Evolutionary conservation across 2,329 filamentous ascomycete species (phyloP).

Genomic region (Trichoderma atrobrunneum): DNA sequence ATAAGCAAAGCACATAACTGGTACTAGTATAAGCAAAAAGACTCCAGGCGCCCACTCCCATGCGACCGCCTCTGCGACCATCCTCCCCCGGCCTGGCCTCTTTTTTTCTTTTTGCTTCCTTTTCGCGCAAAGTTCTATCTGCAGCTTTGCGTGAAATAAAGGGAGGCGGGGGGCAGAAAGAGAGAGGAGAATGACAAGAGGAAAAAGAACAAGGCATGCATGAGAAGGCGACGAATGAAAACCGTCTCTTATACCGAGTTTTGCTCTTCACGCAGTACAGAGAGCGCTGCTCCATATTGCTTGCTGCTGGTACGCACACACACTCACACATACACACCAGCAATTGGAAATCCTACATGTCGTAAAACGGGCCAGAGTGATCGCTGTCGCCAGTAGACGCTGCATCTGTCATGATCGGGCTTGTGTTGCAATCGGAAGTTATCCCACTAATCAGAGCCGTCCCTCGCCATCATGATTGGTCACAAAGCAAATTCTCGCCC

Average conservation of each 20-base stretch:
- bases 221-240: background rate
- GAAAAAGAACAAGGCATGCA: background rate
- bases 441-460: background rate
- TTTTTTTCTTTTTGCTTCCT: background rate
- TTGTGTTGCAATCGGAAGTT: constrained; percentile 13
- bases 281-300: background rate
- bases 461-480: background rate
- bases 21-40: background rate
- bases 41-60: background rate
- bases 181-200: background rate
- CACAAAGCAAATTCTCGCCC: background rate
- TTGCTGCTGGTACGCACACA: background rate
- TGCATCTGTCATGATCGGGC: constrained; percentile 3
- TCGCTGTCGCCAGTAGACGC: background rate
- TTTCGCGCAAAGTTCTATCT: background rate
- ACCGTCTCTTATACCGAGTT: background rate
- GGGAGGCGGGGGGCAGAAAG: background rate
- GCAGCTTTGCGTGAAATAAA: constrained; percentile 11
- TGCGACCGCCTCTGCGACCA: constrained; percentile 15
- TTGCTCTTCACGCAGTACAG: background rate
- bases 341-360: background rate
- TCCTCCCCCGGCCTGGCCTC: background rate
- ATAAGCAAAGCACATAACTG: background rate
- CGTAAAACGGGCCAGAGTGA: background rate
- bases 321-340: background rate